Conservation (phyloP, 2,329 filamentous ascomycete species). For the Pseudogymnoascus sp. region DNA sequence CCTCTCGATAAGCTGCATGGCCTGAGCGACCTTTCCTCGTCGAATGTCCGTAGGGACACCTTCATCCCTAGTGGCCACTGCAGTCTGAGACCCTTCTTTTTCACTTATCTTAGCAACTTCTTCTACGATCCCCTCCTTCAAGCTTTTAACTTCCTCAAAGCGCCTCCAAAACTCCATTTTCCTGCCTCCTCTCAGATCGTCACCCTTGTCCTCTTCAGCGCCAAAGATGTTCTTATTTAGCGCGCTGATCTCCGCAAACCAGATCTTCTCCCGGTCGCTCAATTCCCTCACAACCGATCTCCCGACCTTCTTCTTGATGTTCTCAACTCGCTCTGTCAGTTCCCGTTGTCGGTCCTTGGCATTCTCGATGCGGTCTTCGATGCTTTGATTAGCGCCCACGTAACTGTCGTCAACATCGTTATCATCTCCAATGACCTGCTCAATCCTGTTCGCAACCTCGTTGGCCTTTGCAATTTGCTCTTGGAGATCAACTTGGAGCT, state of each 20-base stretch:
- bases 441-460: slow-evolving; percentile 58
- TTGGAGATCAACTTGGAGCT: slow-evolving; percentile 58
- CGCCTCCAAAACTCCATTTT: slow-evolving; percentile 48
- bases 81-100: slow-evolving; percentile 19
- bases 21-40: slow-evolving; percentile 55
- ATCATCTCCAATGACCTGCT: slow-evolving; percentile 56
- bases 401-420: slow-evolving; percentile 44
- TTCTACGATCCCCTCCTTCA: slow-evolving; percentile 46
- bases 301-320: slow-evolving; percentile 42
- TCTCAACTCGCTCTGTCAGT: slow-evolving; percentile 53
- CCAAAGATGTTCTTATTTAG: slow-evolving; percentile 32
- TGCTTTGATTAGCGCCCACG: slow-evolving; percentile 43
- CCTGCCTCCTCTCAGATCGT: not conserved
- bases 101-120: slow-evolving; percentile 28
- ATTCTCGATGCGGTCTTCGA: slow-evolving; percentile 50
- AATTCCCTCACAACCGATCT: slow-evolving; percentile 43
- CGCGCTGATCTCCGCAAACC: slow-evolving; percentile 47
- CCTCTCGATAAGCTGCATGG: slow-evolving; percentile 55
- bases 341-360: slow-evolving; percentile 50
- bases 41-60: slow-evolving; percentile 50
- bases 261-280: slow-evolving; percentile 55
- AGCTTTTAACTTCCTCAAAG: slow-evolving; percentile 47
- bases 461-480: slow-evolving; percentile 61
- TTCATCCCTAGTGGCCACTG: slow-evolving; percentile 10
- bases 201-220: slow-evolving; percentile 13